Evolutionary conservation across 768 basidiomycete genomes (phyloP).

Genomic region (Leccinellum luteum): DNA sequence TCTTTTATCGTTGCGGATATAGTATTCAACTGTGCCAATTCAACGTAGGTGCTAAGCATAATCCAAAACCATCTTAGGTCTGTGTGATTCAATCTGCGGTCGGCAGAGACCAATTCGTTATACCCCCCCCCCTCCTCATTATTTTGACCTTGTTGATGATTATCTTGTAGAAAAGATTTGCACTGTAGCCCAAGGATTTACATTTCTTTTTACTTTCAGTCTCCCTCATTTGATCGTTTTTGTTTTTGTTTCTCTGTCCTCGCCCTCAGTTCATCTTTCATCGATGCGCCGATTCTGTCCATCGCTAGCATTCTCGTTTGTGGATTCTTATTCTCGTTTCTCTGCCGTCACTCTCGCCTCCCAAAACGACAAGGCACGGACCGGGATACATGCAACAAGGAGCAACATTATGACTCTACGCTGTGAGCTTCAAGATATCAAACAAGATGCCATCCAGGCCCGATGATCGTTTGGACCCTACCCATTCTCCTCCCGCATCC

Average conservation of each 20-base stretch:
- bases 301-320: not conserved
- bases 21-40: not conserved
- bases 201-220: not conserved
- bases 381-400: not conserved
- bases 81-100: not conserved
- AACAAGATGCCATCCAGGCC: not conserved
- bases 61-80: not conserved
- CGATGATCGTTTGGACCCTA: not conserved
- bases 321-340: not conserved
- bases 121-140: not conserved
- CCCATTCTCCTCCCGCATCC: not conserved
- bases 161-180: not conserved
- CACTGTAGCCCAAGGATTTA: not conserved
- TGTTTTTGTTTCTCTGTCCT: not conserved
- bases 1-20: not conserved
- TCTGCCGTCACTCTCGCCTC: not conserved
- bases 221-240: not conserved
- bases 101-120: not conserved
- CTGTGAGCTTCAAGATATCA: not conserved
- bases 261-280: not conserved
- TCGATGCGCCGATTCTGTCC: not conserved
- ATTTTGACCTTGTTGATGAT: not conserved
- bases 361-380: not conserved
- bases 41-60: not conserved
- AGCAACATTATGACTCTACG: not conserved